Percentiles rank a stretch among this genome's conserved stretches.
Evolutionary conservation across 2,329 filamentous ascomycete species (phyloP).

Genomic region (Fusarium veterinarium): DNA sequence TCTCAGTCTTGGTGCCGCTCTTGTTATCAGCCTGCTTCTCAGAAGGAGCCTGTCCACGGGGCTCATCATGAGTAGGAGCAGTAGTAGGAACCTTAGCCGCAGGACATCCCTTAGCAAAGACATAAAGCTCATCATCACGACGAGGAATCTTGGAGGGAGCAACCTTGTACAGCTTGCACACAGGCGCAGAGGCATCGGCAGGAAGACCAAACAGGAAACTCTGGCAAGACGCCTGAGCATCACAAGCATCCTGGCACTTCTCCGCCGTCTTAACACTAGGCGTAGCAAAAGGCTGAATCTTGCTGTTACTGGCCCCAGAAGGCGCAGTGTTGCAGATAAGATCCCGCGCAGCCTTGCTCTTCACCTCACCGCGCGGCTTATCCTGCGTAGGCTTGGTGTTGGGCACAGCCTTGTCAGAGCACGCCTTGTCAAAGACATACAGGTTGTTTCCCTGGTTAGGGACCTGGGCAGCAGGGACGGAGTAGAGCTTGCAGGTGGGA

Average conservation of each 20-base stretch:
- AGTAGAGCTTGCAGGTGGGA: slow-evolving; percentile 8
- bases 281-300: slow-evolving; percentile 9
- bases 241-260: slow-evolving; percentile 14
- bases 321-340: slow-evolving; percentile 6
- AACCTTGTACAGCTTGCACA: slow-evolving; percentile 21
- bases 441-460: slow-evolving; percentile 4
- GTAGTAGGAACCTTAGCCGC: not conserved
- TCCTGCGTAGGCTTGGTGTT: slow-evolving; percentile 11
- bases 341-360: not conserved
- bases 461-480: not conserved
- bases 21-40: not conserved
- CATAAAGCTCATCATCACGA: slow-evolving; percentile 5
- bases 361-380: not conserved
- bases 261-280: slow-evolving; percentile 14
- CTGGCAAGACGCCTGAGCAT: slow-evolving; percentile 2
- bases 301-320: not conserved
- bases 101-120: slow-evolving; percentile 19
- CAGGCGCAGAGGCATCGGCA: not conserved
- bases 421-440: slow-evolving; percentile 12
- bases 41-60: not conserved
- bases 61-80: slow-evolving; percentile 1
- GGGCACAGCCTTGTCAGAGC: not conserved
- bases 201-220: slow-evolving; percentile 23
- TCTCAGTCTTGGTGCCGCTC: not conserved
- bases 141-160: slow-evolving; percentile 8